These are phyloP conservation scores for Ascochyta clinopodiicola DNA, from an alignment of 2,329 filamentous ascomycete genomes.

Conservation along the genomic window DNA sequence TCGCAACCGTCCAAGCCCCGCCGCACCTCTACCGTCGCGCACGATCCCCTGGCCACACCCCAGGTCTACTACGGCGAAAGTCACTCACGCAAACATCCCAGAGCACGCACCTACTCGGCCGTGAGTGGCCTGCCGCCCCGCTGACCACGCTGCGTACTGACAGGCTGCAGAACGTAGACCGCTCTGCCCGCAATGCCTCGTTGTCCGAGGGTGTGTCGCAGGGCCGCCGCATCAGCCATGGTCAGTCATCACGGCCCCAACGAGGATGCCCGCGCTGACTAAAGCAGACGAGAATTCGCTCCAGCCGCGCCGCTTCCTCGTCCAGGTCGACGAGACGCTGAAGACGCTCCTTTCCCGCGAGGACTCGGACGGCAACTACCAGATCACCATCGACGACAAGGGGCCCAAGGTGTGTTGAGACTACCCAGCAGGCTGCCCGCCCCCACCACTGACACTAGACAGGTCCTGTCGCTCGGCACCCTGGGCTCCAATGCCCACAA, in stretches of 20 bases:
- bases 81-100: constrained; percentile 54
- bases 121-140: constrained; percentile 49
- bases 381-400: constrained; percentile 96
- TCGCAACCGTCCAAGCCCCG: constrained; percentile 48
- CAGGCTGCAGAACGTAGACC: constrained; percentile 36
- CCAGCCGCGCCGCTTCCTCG: constrained; percentile 78
- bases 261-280: constrained; percentile 20
- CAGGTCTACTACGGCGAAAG: constrained; percentile 66
- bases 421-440: constrained; percentile 3
- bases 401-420: constrained; percentile 77
- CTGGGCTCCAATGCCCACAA: constrained; percentile 85
- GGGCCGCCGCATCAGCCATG: constrained; percentile 48
- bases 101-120: constrained; percentile 62
- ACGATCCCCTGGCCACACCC: constrained; percentile 65
- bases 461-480: constrained; percentile 84
- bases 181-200: constrained; percentile 40
- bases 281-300: constrained; percentile 73
- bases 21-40: constrained; percentile 49
- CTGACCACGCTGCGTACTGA: constrained; percentile 15
- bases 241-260: constrained; percentile 27
- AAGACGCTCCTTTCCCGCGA: constrained; percentile 81
- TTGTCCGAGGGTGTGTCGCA: constrained; percentile 34
- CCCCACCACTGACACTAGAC: constrained; percentile 30
- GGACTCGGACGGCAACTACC: constrained; percentile 92
- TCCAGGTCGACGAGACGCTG: constrained; percentile 85